phyloP scores from a whole-genome alignment of 1,284 basidiomycete species.

The Golubevia sp. region DNA sequence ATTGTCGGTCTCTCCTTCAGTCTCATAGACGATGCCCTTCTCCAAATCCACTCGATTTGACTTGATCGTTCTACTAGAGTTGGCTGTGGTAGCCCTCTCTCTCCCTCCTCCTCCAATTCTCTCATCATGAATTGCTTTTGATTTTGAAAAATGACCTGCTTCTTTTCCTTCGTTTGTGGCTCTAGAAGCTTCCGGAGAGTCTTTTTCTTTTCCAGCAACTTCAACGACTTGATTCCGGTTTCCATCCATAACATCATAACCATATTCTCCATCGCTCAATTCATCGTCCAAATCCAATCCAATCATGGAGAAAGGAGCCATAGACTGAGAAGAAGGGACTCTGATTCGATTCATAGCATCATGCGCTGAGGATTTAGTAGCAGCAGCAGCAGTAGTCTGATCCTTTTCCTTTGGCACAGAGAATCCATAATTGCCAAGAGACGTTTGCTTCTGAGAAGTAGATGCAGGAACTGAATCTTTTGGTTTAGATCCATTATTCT shows the following conservation, averaged over 20 bases:
- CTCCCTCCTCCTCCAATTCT: no score
- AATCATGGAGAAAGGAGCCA: not conserved
- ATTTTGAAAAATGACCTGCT: no score
- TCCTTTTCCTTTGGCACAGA: not conserved
- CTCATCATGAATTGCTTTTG: no score
- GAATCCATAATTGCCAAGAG: not conserved
- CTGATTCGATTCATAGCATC: not conserved
- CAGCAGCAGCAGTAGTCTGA: not conserved
- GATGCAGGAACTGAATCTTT: not conserved
- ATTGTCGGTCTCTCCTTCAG: not conserved
- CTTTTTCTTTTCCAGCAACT: no score
- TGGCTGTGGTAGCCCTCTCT: no score
- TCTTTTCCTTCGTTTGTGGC: no score
- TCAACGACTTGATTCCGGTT: no score
- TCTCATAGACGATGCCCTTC: not conserved
- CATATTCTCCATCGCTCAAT: not conserved
- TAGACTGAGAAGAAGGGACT: not conserved
- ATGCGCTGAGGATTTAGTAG: not conserved
- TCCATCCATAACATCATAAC: no score
- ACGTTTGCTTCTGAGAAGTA: not conserved
- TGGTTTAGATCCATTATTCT: no score
- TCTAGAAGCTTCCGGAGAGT: no score
- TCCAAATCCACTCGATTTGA: no score
- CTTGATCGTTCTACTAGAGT: no score
- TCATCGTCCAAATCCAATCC: not conserved